A percentile compares a stretch with the other conserved stretches of the same genome.
phyloP scores from a whole-genome alignment of 129 eudicot genomes.

The Ambrosia artemisiifolia region DNA sequence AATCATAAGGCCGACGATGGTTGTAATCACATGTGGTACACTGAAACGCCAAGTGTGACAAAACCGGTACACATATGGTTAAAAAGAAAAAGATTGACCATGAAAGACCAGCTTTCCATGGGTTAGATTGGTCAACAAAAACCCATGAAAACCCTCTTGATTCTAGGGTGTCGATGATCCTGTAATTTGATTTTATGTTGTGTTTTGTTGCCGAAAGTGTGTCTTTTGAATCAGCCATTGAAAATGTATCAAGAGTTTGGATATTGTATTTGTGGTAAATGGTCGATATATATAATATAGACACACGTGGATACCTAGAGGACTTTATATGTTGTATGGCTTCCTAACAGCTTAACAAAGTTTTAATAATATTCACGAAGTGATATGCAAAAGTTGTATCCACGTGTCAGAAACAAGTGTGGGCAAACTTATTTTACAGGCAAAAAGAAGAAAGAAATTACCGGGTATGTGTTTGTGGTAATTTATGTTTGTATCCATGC shows the following conservation, averaged over 20 bases:
- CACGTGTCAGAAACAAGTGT: not conserved
- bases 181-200: constrained; percentile 18
- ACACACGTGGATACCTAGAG: not conserved
- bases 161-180: constrained; percentile 38
- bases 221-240: constrained; percentile 20
- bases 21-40: constrained; percentile 50
- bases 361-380: not conserved
- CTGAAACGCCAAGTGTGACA: constrained; percentile 56
- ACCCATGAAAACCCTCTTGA: constrained; percentile 48
- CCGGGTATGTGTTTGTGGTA: not conserved
- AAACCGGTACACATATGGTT: constrained; percentile 51
- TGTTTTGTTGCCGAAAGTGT: not conserved
- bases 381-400: not conserved
- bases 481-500: too few species aligned
- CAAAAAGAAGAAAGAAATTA: too few species aligned
- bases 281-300: too few species aligned
- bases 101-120: constrained; percentile 55
- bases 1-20: constrained; percentile 61
- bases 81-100: constrained; percentile 63
- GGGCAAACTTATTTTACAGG: too few species aligned
- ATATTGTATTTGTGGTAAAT: constrained; percentile 6
- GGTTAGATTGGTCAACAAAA: constrained; percentile 51
- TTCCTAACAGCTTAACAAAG: not conserved
- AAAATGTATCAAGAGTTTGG: not conserved
- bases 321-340: too few species aligned